Conservation (phyloP, 1,284 basidiomycete genomes). For the Bondarzewia mesenterica region DNA sequence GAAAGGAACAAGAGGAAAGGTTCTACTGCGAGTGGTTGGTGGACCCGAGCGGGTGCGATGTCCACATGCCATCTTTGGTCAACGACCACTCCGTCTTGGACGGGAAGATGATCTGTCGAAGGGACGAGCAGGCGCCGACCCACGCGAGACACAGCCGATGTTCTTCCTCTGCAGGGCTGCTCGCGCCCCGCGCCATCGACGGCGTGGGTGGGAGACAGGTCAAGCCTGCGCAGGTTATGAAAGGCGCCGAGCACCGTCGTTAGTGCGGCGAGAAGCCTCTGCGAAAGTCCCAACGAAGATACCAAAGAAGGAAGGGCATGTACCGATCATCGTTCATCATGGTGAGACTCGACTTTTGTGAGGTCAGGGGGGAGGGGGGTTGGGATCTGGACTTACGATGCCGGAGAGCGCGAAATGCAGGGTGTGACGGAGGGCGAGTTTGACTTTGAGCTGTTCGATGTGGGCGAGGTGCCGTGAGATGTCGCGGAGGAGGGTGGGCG, state of each 20-base stretch:
- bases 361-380: slow-evolving; percentile 2
- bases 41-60: not conserved
- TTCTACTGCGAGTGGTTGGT: not conserved
- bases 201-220: slow-evolving; percentile 49
- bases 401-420: slow-evolving; percentile 55
- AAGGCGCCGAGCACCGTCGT: slow-evolving; percentile 30
- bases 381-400: slow-evolving; percentile 40
- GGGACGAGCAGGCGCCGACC: slow-evolving; percentile 42
- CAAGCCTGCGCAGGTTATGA: slow-evolving; percentile 28
- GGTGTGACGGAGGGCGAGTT: slow-evolving; percentile 56
- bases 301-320: not conserved
- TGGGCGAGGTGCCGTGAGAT: slow-evolving; percentile 42
- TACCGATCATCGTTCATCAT: too few species aligned
- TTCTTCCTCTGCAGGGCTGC: slow-evolving; percentile 40
- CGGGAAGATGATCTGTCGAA: slow-evolving; percentile 48
- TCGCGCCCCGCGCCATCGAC: slow-evolving; percentile 27
- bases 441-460: slow-evolving; percentile 43
- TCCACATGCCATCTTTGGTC: not conserved
- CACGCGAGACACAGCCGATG: slow-evolving; percentile 41
- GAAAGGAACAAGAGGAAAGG: too few species aligned
- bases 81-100: slow-evolving; percentile 32
- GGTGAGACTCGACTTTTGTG: too few species aligned
- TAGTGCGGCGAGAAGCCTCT: slow-evolving; percentile 31
- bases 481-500: slow-evolving; percentile 46
- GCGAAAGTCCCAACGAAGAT: slow-evolving; percentile 3